Conservation (phyloP, 2,329 filamentous ascomycete genomes). For the Verticillium zaregamsianum region DNA sequence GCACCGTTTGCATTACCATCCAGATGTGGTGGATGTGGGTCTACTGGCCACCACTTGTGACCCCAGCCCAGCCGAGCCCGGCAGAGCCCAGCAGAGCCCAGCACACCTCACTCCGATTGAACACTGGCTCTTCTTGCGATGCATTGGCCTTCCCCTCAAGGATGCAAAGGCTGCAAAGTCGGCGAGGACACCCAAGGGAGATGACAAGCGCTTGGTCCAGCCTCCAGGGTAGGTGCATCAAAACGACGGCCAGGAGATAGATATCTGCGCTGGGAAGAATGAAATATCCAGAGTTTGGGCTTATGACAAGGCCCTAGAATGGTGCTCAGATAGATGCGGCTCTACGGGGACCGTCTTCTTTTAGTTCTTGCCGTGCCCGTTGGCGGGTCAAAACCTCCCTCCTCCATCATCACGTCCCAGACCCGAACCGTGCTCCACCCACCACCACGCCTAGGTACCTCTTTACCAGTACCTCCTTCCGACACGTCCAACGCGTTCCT, state of each 20-base stretch:
- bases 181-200: neutral
- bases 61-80: neutral
- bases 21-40: neutral
- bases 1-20: neutral
- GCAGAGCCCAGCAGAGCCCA: neutral
- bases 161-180: neutral
- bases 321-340: neutral
- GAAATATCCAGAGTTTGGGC: neutral
- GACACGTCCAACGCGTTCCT: neutral
- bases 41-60: neutral
- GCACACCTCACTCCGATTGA: neutral
- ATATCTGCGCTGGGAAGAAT: neutral
- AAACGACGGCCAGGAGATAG: neutral
- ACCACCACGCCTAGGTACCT: neutral
- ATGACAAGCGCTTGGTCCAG: neutral
- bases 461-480: neutral
- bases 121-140: neutral
- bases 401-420: constrained; percentile 1
- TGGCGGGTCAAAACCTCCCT: neutral
- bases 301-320: neutral
- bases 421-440: neutral
- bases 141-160: neutral
- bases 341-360: neutral
- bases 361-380: neutral
- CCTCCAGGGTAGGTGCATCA: neutral